Evolutionary conservation across 192 early-diverging fungal genomes (phyloP).

Genomic region (Obelidium mucronatum): DNA sequence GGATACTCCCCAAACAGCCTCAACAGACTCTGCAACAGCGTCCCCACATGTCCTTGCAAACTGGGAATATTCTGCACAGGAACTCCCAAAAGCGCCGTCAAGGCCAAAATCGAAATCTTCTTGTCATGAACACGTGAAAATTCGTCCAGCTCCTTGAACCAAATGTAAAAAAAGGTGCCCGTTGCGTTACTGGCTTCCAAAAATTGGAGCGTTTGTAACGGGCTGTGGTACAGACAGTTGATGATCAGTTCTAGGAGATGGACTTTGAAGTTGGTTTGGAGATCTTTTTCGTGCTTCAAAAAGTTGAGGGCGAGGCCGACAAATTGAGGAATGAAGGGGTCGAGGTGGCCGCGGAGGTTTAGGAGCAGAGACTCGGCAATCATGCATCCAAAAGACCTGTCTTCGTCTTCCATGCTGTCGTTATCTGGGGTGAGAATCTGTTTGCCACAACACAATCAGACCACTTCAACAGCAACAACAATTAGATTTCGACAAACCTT

Average conservation of each 20-base stretch:
- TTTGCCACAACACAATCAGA: neutral
- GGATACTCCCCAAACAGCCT: slow-evolving; percentile 34
- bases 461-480: neutral
- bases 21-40: slow-evolving; percentile 17
- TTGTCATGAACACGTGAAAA: slow-evolving; percentile 42
- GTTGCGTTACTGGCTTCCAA: slow-evolving; percentile 23
- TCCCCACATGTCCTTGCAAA: slow-evolving; percentile 27
- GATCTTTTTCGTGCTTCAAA: slow-evolving; percentile 31
- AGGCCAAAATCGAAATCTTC: slow-evolving; percentile 37
- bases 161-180: slow-evolving; percentile 33
- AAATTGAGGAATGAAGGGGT: slow-evolving; percentile 55
- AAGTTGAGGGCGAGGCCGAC: slow-evolving; percentile 27
- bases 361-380: slow-evolving; percentile 86
- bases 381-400: slow-evolving; percentile 84
- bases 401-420: slow-evolving; percentile 76
- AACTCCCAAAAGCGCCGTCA: slow-evolving; percentile 18
- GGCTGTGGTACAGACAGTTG: slow-evolving; percentile 36
- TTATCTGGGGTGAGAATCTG: slow-evolving; percentile 48
- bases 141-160: slow-evolving; percentile 35
- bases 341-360: slow-evolving; percentile 82
- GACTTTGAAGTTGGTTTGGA: slow-evolving; percentile 32
- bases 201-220: slow-evolving; percentile 17
- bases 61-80: slow-evolving; percentile 27
- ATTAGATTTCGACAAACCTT: slow-evolving; percentile 18
- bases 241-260: slow-evolving; percentile 31